Evolutionary conservation across 202 grass and related monocot species (phyloP), one percentile per base, ranked within the genome.

Genomic region (Sporobolus alterniflorus): DNA sequence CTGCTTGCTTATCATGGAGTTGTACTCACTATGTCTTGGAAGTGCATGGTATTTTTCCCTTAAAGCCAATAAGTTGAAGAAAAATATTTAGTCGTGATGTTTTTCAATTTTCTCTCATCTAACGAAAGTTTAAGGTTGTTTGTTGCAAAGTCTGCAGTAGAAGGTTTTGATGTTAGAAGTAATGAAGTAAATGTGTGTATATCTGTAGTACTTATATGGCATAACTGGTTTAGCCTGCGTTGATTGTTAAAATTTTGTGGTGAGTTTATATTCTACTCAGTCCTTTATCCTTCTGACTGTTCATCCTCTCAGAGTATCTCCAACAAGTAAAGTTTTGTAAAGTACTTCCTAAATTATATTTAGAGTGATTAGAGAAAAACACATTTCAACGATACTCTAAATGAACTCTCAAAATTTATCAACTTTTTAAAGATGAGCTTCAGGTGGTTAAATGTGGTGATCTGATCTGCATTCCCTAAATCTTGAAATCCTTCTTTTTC

Each of bases 241-340:
- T 64, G 26, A 32, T 31, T 62, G 29, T 9, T 32, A 7, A 66
- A 28, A 73, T 68, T 42, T 78, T 60, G 7, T 78, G n/a, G 22
- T 71, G 66, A 59, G 31, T 18, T 82, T 46, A 71, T 84, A n/a
- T 86, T 74, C 76, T 61, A 24, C 25, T 24, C 64, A 4, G 15
- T 44, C 31, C 46, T 40, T n/a, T 67, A 48, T 40, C 67, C 30
- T 74, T 61, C 47, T 59, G 25, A 74, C 62, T 17, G 12, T 29
- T 75, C 67, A 50, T 90, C 44, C 43, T 84, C 83, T 47, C 78
- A 99, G 96, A n/a, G n/a, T n/a, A n/a, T n/a, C n/a, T n/a, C n/a
- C n/a, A n/a, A n/a, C n/a, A n/a, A n/a, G n/a, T n/a, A n/a, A n/a
- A n/a, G n/a, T n/a, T n/a, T n/a, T n/a, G n/a, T n/a, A n/a, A n/a